Evolutionary conservation across 495 filamentous ascomycete genomes (phyloP).

Genomic region (Penicillium odoratum): DNA sequence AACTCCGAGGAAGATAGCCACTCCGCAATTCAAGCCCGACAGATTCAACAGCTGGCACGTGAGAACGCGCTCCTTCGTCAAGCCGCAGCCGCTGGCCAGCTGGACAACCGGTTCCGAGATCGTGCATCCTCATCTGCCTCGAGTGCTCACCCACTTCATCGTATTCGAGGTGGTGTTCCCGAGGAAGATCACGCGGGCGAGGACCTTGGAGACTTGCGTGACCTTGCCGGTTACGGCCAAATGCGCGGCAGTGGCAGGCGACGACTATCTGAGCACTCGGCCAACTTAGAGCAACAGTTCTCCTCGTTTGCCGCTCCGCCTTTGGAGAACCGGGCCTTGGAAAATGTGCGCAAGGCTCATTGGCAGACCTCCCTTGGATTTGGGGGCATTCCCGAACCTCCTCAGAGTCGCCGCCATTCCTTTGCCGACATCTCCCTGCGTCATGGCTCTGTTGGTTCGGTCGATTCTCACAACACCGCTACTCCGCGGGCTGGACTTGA

Average conservation of each 20-base stretch:
- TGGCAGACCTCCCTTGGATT: conserved; percentile 91
- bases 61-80: conserved; percentile 74
- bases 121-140: conserved; percentile 57
- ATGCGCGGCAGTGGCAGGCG: conserved; percentile 49
- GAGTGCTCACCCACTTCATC: conserved; percentile 56
- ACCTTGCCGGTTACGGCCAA: conserved; percentile 50
- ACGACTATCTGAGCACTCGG: conserved; percentile 64
- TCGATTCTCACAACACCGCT: conserved; percentile 46
- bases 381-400: conserved; percentile 63
- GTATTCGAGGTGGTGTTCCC: conserved; percentile 61
- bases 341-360: conserved; percentile 75
- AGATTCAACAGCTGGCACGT: conserved; percentile 69
- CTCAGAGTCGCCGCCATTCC: conserved; percentile 93
- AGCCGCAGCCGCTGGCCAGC: conserved; percentile 52
- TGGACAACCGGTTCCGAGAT: conserved; percentile 63
- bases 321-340: conserved; percentile 71
- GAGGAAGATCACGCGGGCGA: conserved; percentile 74
- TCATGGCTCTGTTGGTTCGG: conserved; percentile 66
- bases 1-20: conserved; percentile 65
- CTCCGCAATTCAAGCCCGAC: conserved; percentile 60
- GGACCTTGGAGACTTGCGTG: conserved; percentile 64
- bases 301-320: conserved; percentile 46
- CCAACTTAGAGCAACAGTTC: conserved; percentile 52
- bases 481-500: conserved; percentile 31
- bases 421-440: conserved; percentile 82